Percentiles rank a stretch among this genome's conserved stretches.
These are phyloP conservation scores for Pichia eremophila DNA, from an alignment of 805 yeast genomes.

Conservation along the genomic window DNA sequence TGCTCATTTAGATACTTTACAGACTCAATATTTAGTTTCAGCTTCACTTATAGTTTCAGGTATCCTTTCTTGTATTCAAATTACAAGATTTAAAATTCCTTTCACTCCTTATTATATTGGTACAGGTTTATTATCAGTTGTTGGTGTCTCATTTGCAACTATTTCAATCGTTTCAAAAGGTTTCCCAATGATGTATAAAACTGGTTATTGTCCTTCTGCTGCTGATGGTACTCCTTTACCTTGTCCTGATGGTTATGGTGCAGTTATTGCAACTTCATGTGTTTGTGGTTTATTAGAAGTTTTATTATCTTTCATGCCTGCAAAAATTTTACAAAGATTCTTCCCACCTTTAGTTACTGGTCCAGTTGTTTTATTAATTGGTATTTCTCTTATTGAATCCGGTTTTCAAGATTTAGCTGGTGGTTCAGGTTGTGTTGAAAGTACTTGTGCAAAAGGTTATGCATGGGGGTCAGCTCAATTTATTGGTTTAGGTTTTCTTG, in stretches of 20 bases:
- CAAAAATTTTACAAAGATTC: conserved; percentile 54
- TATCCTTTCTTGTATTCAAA: conserved; percentile 61
- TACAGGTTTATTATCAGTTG: conserved; percentile 82
- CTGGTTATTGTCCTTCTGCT: conserved; percentile 56
- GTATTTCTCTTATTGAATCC: conserved; percentile 54
- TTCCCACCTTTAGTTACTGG: conserved; percentile 93
- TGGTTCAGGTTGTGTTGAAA: conserved; percentile 52
- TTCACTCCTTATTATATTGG: conserved; percentile 73
- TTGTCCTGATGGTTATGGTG: conserved; percentile 89
- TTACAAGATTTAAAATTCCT: conserved; percentile 70
- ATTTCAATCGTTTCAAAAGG: conserved; percentile 70
- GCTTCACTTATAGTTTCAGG: conserved; percentile 66
- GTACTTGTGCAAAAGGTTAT: conserved; percentile 41
- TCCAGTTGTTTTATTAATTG: conserved; percentile 83
- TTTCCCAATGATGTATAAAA: conserved; percentile 69
- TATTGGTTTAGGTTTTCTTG: conserved; percentile 81
- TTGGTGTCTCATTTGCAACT: conserved; percentile 86
- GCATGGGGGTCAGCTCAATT: conserved; percentile 82
- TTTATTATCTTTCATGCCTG: conserved; percentile 66
- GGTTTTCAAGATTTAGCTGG: conserved; percentile 87
- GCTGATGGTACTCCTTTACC: conserved; percentile 59
- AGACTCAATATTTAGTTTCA: conserved; percentile 59
- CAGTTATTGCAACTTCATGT: conserved; percentile 72
- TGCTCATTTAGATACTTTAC: conserved; percentile 45
- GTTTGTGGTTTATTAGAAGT: conserved; percentile 72